Evolutionary conservation across 192 early-diverging fungal genomes (phyloP).

Genomic region (Umbelopsis vinacea): DNA sequence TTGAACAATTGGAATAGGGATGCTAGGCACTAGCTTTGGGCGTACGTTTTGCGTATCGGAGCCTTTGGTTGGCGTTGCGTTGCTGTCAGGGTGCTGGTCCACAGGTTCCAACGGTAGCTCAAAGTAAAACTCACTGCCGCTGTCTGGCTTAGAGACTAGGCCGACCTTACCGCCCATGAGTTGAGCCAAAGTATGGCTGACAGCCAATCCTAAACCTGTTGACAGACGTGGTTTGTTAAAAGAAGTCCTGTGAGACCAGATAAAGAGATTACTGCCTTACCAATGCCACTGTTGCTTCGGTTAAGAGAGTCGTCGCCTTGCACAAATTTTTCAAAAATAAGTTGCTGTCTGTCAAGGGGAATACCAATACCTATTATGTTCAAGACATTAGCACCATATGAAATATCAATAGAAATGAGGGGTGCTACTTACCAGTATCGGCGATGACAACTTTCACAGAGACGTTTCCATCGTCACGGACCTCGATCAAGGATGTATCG

Average conservation of each 20-base stretch:
- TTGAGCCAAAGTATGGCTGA: slow-evolving; percentile 75
- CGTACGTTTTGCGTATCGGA: slow-evolving; percentile 45
- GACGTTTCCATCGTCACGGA: background rate
- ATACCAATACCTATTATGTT: slow-evolving; percentile 11
- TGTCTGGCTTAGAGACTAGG: slow-evolving; percentile 69
- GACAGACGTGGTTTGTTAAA: background rate
- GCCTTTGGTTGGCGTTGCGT: background rate
- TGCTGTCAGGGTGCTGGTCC: slow-evolving; percentile 36
- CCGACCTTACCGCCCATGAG: slow-evolving; percentile 82
- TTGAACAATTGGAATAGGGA: slow-evolving; percentile 71
- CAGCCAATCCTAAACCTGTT: slow-evolving; percentile 74
- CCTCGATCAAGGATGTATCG: background rate
- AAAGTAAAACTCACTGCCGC: slow-evolving; percentile 79
- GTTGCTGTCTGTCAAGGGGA: background rate
- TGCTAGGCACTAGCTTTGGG: slow-evolving; percentile 61
- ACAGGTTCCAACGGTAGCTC: slow-evolving; percentile 52
- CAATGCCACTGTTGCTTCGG: background rate
- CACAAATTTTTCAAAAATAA: slow-evolving; percentile 24
- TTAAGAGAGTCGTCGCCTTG: slow-evolving; percentile 14
- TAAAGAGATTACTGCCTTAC: background rate
- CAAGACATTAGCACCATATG: no score
- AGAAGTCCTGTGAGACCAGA: background rate
- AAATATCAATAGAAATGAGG: no score
- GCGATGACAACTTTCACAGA: background rate
- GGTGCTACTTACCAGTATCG: slow-evolving; percentile 11